Percentiles rank a stretch among this genome's conserved stretches.
These are phyloP conservation scores for Ploettnerulaceae sp. DNA, from an alignment of 2,329 filamentous ascomycete species.

Conservation along the genomic window DNA sequence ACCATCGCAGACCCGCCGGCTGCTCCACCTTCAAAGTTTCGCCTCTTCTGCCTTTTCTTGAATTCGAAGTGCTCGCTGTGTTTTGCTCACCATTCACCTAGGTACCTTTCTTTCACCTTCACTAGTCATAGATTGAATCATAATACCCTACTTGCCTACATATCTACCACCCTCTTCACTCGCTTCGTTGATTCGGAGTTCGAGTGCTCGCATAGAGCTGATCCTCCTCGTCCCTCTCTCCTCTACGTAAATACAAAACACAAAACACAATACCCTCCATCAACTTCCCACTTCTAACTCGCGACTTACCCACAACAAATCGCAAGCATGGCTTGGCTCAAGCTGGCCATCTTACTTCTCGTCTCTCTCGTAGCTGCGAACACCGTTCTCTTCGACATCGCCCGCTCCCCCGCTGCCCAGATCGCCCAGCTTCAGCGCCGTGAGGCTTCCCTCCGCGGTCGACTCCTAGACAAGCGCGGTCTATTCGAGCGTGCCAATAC, in stretches of 20 bases:
- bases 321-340: background rate
- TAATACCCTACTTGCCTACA: no score
- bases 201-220: no score
- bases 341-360: background rate
- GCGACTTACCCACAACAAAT: background rate
- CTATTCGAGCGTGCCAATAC: constrained; percentile 17
- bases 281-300: background rate
- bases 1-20: no score
- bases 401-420: constrained; percentile 19
- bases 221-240: background rate
- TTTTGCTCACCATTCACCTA: no score
- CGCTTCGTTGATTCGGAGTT: no score
- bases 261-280: background rate
- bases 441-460: constrained; percentile 12
- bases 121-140: no score
- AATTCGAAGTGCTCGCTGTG: background rate
- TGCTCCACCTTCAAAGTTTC: background rate
- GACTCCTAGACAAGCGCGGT: background rate
- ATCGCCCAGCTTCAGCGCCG: constrained; percentile 23
- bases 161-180: no score
- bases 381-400: constrained; percentile 27
- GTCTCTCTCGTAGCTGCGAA: constrained; percentile 12
- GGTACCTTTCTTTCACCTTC: no score
- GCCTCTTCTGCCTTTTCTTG: background rate
- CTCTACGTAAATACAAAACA: background rate